These are phyloP conservation scores for Cryptosporidium viatorum DNA, from an alignment of 169 alveolate species.

Conservation along the genomic window DNA sequence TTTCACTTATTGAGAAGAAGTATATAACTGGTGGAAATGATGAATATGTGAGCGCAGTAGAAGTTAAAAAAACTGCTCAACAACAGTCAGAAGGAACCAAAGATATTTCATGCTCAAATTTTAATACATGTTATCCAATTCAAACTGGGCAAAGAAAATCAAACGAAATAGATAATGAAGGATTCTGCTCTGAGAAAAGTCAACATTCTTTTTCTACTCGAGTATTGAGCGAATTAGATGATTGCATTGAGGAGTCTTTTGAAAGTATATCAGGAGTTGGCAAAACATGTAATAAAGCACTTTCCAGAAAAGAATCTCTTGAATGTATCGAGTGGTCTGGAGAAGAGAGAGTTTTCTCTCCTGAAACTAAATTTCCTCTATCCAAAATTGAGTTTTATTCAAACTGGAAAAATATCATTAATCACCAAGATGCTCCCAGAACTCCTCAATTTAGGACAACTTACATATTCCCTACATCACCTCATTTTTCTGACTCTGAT, in stretches of 20 bases:
- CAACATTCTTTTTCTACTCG: conserved; percentile 1
- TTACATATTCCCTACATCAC: neutral
- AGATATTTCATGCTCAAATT: conserved; percentile 14
- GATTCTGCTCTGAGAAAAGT: neutral
- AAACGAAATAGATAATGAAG: conserved; percentile 18
- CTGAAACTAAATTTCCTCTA: neutral
- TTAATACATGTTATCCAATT: conserved; percentile 4
- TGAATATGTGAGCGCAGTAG: neutral
- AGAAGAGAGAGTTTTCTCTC: conserved; percentile 44
- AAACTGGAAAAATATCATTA: conserved; percentile 28
- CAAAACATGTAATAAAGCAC: neutral
- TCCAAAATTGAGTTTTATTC: conserved; percentile 30
- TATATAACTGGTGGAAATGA: conserved; percentile 7
- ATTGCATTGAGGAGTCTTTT: neutral
- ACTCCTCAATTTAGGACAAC: conserved; percentile 36
- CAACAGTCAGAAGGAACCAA: neutral
- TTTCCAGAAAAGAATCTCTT: conserved; percentile 10
- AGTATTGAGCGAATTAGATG: conserved; percentile 29
- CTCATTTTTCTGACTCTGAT: conserved; percentile 7
- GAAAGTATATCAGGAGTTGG: conserved; percentile 1
- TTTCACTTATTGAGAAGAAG: neutral
- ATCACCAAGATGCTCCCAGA: conserved; percentile 52
- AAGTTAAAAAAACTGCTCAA: neutral
- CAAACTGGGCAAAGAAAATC: neutral
- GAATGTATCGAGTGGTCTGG: conserved; percentile 45